A percentile compares a stretch with the other conserved stretches of the same genome.
Evolutionary conservation across 257 asterid species (phyloP).

Genomic region (Cynanchum wilfordii): DNA sequence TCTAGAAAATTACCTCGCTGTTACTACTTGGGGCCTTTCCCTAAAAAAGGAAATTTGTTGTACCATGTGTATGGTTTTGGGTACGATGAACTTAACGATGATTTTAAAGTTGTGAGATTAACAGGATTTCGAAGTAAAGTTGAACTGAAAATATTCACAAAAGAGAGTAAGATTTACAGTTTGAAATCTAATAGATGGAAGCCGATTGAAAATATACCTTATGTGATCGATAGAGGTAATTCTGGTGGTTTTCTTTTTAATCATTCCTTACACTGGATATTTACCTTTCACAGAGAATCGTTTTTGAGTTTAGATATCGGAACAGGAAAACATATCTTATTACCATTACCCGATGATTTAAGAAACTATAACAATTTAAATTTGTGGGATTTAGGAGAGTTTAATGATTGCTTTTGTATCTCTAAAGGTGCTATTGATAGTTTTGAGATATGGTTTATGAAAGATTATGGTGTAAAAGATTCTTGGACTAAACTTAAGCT

Average conservation of each 20-base stretch:
- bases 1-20: background rate
- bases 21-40: too few species aligned
- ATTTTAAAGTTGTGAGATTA: background rate
- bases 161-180: background rate
- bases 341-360: background rate
- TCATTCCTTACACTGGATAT: background rate
- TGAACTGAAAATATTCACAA: background rate
- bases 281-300: background rate
- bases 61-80: background rate
- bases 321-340: background rate
- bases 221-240: background rate
- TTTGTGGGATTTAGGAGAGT: too few species aligned
- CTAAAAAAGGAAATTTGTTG: background rate
- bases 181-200: background rate
- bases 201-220: background rate
- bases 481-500: background rate
- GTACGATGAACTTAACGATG: background rate
- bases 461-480: background rate
- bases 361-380: too few species aligned
- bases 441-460: background rate
- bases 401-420: background rate
- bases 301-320: background rate
- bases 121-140: background rate
- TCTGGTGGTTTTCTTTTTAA: background rate
- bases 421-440: rapidly evolving